These are phyloP conservation scores for Ustulina deusta DNA, from an alignment of 2,329 filamentous ascomycete species.

Conservation along the genomic window DNA sequence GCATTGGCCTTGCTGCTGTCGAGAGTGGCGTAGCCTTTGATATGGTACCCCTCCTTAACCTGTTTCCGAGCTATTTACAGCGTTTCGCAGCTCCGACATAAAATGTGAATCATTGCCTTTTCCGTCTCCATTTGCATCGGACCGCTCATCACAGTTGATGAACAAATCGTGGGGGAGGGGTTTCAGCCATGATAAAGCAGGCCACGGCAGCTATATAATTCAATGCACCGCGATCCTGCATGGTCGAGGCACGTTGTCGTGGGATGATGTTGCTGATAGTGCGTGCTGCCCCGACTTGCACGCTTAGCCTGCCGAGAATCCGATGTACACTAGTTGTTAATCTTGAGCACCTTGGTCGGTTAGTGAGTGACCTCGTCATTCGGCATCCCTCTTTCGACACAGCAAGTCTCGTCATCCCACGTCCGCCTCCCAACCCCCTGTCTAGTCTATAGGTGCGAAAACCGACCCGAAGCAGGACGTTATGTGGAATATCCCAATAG, in stretches of 20 bases:
- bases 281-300: slow-evolving; percentile 13
- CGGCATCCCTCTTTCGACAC: slow-evolving; percentile 38
- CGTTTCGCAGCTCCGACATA: slow-evolving; percentile 24
- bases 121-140: slow-evolving; percentile 31
- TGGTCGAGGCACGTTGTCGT: slow-evolving; percentile 24
- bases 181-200: slow-evolving; percentile 27
- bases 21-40: neutral
- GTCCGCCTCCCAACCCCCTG: slow-evolving; percentile 21
- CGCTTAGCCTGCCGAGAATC: slow-evolving; percentile 27
- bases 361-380: slow-evolving; percentile 14
- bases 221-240: slow-evolving; percentile 23
- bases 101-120: slow-evolving; percentile 37
- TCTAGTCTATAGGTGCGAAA: slow-evolving; percentile 26
- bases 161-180: slow-evolving; percentile 30
- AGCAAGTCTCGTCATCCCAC: slow-evolving; percentile 32
- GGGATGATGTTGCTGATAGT: slow-evolving; percentile 29
- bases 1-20: neutral
- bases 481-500: slow-evolving; percentile 16
- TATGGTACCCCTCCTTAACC: slow-evolving; percentile 1
- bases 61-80: slow-evolving; percentile 5
- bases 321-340: slow-evolving; percentile 10
- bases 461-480: slow-evolving; percentile 15
- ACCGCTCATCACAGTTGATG: slow-evolving; percentile 17
- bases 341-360: slow-evolving; percentile 22
- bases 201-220: slow-evolving; percentile 17